Conservation (phyloP, 2,329 filamentous ascomycete genomes). For the Pyrenochaeta sp. region DNA sequence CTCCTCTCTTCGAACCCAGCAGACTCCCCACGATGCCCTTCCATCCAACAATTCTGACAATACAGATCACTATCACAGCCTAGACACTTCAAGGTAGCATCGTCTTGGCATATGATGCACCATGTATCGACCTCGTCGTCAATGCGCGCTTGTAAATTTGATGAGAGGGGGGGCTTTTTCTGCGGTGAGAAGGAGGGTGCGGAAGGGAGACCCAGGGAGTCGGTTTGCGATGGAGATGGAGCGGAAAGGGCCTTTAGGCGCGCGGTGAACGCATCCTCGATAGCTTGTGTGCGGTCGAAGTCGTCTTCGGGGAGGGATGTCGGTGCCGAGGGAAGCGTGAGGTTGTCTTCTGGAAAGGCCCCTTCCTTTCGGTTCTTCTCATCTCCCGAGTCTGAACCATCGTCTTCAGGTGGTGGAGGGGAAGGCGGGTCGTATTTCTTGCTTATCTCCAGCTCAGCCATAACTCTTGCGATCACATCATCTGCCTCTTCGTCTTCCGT, state of each 20-base stretch:
- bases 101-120: slow-evolving; percentile 84
- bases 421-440: slow-evolving; percentile 48
- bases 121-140: slow-evolving; percentile 78
- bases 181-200: slow-evolving; percentile 56
- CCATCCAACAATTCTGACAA: slow-evolving; percentile 80
- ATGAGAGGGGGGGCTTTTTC: slow-evolving; percentile 44
- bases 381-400: slow-evolving; percentile 15
- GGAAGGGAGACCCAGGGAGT: slow-evolving; percentile 53
- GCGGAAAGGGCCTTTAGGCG: slow-evolving; percentile 56
- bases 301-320: slow-evolving; percentile 40
- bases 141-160: slow-evolving; percentile 56
- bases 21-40: slow-evolving; percentile 76
- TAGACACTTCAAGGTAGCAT: slow-evolving; percentile 75
- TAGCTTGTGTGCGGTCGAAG: slow-evolving; percentile 37
- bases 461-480: slow-evolving; percentile 56
- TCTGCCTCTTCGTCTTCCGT: slow-evolving; percentile 53
- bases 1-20: slow-evolving; percentile 75
- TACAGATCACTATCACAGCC: slow-evolving; percentile 78
- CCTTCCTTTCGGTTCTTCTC: slow-evolving; percentile 6
- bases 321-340: slow-evolving; percentile 56
- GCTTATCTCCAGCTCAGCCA: slow-evolving; percentile 57
- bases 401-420: slow-evolving; percentile 27
- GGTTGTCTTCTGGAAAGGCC: slow-evolving; percentile 16
- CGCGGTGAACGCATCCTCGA: slow-evolving; percentile 57
- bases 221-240: slow-evolving; percentile 42